These are phyloP conservation scores for Wickerhamomyces hampshirensis DNA, from an alignment of 805 yeast genomes.

Conservation along the genomic window DNA sequence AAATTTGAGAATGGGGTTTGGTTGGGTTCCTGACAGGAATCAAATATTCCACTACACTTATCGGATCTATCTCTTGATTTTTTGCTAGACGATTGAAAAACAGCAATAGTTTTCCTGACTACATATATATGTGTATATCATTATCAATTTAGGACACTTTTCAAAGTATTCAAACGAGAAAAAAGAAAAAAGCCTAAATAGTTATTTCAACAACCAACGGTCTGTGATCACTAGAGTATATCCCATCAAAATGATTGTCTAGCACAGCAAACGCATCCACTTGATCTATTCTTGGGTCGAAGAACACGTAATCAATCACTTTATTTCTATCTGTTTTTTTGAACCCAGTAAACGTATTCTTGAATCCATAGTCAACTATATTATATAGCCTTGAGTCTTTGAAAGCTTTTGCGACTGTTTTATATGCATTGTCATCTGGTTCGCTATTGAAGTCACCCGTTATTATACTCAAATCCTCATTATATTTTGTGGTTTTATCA, in stretches of 20 bases:
- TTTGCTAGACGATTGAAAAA: too few relatives aligned
- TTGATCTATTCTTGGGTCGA: conserved; percentile 12
- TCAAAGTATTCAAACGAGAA: neutral
- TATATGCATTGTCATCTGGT: conserved; percentile 38
- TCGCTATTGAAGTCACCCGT: conserved; percentile 56
- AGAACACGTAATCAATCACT: conserved; percentile 27
- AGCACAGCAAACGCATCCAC: conserved; percentile 32
- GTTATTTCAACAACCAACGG: conserved; percentile 34
- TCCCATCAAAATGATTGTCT: conserved; percentile 30
- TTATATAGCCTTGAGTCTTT: conserved; percentile 33
- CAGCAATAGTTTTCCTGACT: too few relatives aligned
- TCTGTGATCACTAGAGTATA: conserved; percentile 39
- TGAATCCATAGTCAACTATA: conserved; percentile 35
- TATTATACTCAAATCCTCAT: conserved; percentile 38
- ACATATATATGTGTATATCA: too few relatives aligned
- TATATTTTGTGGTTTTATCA: conserved; percentile 29
- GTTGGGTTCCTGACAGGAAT: too few relatives aligned
- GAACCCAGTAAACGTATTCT: conserved; percentile 47
- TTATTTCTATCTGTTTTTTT: conserved; percentile 27
- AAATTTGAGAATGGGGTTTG: too few relatives aligned
- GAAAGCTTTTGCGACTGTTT: conserved; percentile 31
- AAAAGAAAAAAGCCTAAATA: neutral
- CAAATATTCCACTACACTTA: too few relatives aligned
- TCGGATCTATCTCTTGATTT: too few relatives aligned
- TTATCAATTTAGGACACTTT: too few relatives aligned